Conservation (phyloP, 2,329 filamentous ascomycete genomes). For the Pyrenophora teres region DNA sequence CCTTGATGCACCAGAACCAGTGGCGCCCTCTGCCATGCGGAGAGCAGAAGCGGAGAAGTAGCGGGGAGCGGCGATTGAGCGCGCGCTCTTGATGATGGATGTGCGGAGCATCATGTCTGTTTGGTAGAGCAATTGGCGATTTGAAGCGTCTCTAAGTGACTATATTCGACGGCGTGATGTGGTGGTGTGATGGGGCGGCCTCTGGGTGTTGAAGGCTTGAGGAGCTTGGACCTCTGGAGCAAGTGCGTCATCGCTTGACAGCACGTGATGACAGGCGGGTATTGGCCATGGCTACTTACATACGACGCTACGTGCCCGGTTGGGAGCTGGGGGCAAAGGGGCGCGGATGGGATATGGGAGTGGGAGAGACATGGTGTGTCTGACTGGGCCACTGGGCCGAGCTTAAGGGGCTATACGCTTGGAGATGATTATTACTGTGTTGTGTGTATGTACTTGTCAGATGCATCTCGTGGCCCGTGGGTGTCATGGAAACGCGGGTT, state of each 20-base stretch:
- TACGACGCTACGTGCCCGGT: too few species aligned
- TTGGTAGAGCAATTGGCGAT: constrained; percentile 14
- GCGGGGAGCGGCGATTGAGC: constrained; percentile 45
- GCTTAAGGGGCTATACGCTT: too few species aligned
- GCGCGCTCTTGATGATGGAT: constrained; percentile 48
- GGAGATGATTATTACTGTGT: too few species aligned
- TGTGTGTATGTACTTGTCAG: too few species aligned
- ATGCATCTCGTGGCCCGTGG: too few species aligned
- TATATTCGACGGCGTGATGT: constrained; percentile 22
- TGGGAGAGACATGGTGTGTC: too few species aligned
- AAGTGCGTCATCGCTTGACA: constrained; percentile 29
- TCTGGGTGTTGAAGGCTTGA: constrained; percentile 3
- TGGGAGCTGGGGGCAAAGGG: too few species aligned
- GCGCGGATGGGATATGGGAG: too few species aligned
- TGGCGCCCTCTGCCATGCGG: constrained; percentile 53
- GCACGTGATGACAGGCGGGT: constrained; percentile 12
- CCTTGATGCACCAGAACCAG: constrained; percentile 50
- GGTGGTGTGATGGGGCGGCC: constrained; percentile 30
- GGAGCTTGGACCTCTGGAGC: constrained; percentile 21
- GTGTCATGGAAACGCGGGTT: too few species aligned
- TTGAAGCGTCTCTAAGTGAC: constrained; percentile 13
- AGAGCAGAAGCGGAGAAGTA: constrained; percentile 51
- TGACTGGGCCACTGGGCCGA: too few species aligned
- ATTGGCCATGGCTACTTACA: too few species aligned
- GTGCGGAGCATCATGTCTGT: constrained; percentile 44